Percentiles rank a stretch among this genome's conserved stretches.
phyloP scores from a whole-genome alignment of 108 stramenopile genomes.

The Cylindrotheca fusiformis region DNA sequence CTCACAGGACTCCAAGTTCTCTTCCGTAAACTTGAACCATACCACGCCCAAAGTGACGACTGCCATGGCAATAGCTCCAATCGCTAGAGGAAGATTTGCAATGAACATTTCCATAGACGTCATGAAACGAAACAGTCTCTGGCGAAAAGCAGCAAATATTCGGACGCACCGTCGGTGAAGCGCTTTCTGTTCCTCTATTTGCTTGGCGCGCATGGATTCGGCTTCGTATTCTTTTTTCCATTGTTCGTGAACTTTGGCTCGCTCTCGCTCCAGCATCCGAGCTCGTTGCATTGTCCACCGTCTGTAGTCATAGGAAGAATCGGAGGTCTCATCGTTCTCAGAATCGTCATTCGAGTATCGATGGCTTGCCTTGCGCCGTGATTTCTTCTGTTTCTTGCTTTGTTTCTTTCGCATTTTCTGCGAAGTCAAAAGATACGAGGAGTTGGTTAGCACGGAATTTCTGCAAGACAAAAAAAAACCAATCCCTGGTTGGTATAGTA shows the following conservation, averaged over 20 bases:
- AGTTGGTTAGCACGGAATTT: too few relatives aligned
- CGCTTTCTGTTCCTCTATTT: slow-evolving; percentile 17
- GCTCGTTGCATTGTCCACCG: slow-evolving; percentile 34
- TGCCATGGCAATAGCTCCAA: slow-evolving; percentile 71
- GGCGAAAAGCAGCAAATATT: slow-evolving; percentile 9
- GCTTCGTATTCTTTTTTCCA: slow-evolving; percentile 47
- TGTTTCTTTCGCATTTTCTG: slow-evolving; percentile 6
- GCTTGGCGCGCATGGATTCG: not conserved
- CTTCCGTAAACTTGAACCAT: slow-evolving; percentile 85
- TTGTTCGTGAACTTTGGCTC: slow-evolving; percentile 35
- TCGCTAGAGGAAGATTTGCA: slow-evolving; percentile 70
- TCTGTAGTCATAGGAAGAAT: slow-evolving; percentile 24
- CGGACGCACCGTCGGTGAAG: slow-evolving; percentile 10
- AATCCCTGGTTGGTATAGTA: too few relatives aligned
- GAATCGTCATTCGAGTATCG: not conserved
- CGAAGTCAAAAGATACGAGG: too few relatives aligned
- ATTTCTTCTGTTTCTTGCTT: slow-evolving; percentile 20
- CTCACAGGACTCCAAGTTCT: slow-evolving; percentile 54
- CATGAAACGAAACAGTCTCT: slow-evolving; percentile 17
- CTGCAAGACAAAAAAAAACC: too few relatives aligned
- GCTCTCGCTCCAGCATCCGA: slow-evolving; percentile 39
- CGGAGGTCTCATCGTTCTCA: slow-evolving; percentile 3
- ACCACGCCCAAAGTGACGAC: slow-evolving; percentile 68
- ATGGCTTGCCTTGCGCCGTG: slow-evolving; percentile 4
- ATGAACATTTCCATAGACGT: slow-evolving; percentile 53